phyloP scores from a whole-genome alignment of 2,329 filamentous ascomycete genomes.

The Penicillium olsonii region DNA sequence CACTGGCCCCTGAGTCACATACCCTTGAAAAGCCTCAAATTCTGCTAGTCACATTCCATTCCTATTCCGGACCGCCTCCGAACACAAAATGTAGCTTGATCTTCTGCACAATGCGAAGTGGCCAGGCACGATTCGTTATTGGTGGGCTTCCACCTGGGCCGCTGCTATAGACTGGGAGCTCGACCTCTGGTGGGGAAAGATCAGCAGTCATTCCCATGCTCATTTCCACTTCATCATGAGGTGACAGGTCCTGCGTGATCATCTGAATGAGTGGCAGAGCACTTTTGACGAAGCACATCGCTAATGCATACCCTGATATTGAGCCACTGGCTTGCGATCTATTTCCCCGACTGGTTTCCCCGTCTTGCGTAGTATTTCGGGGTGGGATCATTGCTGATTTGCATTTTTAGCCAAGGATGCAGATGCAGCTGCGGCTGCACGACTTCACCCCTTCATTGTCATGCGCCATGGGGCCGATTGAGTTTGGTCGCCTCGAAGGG shows the following conservation, averaged over 20 bases:
- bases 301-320: slow-evolving; percentile 6
- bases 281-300: background rate
- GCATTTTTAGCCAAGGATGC: slow-evolving; percentile 1
- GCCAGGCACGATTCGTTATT: slow-evolving; percentile 9
- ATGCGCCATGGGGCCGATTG: slow-evolving; percentile 13
- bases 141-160: background rate
- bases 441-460: slow-evolving; percentile 8
- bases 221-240: slow-evolving; percentile 22
- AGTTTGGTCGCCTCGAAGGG: background rate
- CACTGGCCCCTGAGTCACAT: slow-evolving; percentile 24
- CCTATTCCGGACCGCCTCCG: slow-evolving; percentile 11
- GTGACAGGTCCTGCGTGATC: slow-evolving; percentile 17
- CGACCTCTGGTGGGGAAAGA: slow-evolving; percentile 16
- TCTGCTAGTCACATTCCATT: slow-evolving; percentile 25
- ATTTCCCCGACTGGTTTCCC: slow-evolving; percentile 13
- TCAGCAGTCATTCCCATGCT: slow-evolving; percentile 19
- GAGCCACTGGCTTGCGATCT: slow-evolving; percentile 14
- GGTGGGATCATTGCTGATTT: slow-evolving; percentile 15
- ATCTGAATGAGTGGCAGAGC: slow-evolving; percentile 1
- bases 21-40: slow-evolving; percentile 3
- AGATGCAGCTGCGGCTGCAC: background rate
- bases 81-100: slow-evolving; percentile 8
- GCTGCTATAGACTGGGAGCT: slow-evolving; percentile 12
- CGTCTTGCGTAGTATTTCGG: slow-evolving; percentile 21
- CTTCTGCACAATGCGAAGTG: slow-evolving; percentile 7